Evolutionary conservation across 345 rosid genomes (phyloP), one percentile per base, ranked within the genome.

Genomic region (Noccaea caerulescens): DNA sequence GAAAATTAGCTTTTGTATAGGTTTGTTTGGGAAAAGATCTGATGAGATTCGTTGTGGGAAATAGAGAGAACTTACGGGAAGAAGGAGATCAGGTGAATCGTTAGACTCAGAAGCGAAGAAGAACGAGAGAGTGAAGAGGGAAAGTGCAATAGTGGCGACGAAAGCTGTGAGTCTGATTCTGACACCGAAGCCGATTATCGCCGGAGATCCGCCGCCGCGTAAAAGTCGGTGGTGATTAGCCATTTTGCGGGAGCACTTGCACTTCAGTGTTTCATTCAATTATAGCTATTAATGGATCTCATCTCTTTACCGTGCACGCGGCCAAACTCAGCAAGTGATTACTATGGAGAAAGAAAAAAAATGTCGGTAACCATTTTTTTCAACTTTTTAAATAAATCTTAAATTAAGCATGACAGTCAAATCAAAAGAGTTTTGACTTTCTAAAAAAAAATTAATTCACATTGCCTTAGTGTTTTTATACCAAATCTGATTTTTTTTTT

Each of bases 91-190:
- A 74, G 86, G 60, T 33, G 86, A 71, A 34, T 64, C 51, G 66
- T 64, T 76, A 56, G 84, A 77, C 36, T 77, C 82, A 3, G 86
- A 80, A 72, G 84, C 77, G 80, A 78, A 80, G 66, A 90, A 66
- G 30, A 84, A 73, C 1, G 95, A 82, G 56, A 81, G 59, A 51
- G 81, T 52, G 81, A 90, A 67, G 78, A 88, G 64, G 77, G 80
- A 59, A 33, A 84, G 68, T 4, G 86, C 78, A 1, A 80, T 18
- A 7, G 87, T 61, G 58, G 73, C 71, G 49, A 80, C 75, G 55
- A 83, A 81, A 43, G 84, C 83, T 6, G 87, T 63, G 58, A 83
- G 64, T 69, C 82, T 79, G 78, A 83, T 52, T 25, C 72, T 50
- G 70, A 67, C 11, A 36, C 76, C 73, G 50, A 66, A 75, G 10